Evolutionary conservation across 106 monocot species (phyloP).

Genomic region (Dactylorhiza incarnata): DNA sequence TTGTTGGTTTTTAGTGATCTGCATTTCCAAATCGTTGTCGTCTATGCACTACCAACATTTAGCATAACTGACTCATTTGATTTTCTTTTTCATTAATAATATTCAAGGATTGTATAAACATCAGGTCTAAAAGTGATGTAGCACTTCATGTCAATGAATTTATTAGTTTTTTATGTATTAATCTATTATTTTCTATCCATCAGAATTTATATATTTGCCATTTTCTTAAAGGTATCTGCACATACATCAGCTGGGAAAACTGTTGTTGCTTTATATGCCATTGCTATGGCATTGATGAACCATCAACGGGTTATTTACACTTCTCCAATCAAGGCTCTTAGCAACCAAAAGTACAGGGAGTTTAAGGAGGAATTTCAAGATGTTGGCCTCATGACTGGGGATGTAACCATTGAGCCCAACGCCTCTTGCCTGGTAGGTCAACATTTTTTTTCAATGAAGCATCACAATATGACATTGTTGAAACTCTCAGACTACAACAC

Average conservation of each 20-base stretch:
- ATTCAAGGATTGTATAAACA: not conserved
- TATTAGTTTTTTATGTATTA: not conserved
- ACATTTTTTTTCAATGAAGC: not conserved
- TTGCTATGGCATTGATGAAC: slow-evolving; percentile 81
- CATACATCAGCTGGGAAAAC: slow-evolving; percentile 99
- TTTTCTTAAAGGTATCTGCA: slow-evolving; percentile 66
- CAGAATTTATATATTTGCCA: not conserved
- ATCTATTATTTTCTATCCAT: not conserved
- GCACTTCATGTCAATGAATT: not conserved
- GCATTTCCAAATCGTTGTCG: not conserved
- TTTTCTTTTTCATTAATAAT: not conserved
- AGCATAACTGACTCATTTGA: not conserved
- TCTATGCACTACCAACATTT: not conserved
- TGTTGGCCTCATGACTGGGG: slow-evolving; percentile 98
- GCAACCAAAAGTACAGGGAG: slow-evolving; percentile 97
- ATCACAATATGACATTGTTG: not conserved
- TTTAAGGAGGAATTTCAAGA: slow-evolving; percentile 95
- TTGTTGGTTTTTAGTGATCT: not conserved
- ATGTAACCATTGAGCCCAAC: slow-evolving; percentile 94
- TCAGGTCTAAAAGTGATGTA: not conserved
- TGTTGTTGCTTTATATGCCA: slow-evolving; percentile 87
- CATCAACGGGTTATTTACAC: slow-evolving; percentile 94
- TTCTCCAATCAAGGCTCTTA: slow-evolving; percentile 94
- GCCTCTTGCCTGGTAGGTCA: slow-evolving; percentile 87
- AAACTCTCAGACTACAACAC: not conserved